Base-by-base conservation (phyloP, 208 protist genomes). In the Leishmania gerbilli region DNA sequence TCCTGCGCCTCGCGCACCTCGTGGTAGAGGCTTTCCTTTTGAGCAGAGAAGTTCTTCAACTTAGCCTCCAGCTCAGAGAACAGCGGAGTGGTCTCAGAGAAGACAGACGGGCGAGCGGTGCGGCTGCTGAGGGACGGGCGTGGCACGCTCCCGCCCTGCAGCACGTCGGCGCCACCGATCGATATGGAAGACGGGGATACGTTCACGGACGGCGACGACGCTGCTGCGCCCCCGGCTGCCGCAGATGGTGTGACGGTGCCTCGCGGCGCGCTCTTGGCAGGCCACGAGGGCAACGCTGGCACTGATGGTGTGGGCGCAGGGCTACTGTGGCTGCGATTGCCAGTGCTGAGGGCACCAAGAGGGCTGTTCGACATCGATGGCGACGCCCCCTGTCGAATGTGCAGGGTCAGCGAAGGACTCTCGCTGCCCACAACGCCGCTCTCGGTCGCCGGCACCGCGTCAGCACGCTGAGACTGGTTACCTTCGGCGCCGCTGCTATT, bases 11-110 rank as follows among this genome's bases (percentile, higher is more conserved):
- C 93, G 40, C 87, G 88, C 81, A 94, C 89, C 21, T 81, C 83
- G 58, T 91, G 89, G 79, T 96, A 95, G 17, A 95, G 83, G 15
- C 75, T 76, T 76, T 96, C 90, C 80, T 96, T 96, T 62, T 88
- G 86, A 19, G 87, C 85, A 7, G 88, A 89, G 69, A 91, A 89
- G 34, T 72, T 77, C 56, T 93, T 92, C 49, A 95, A 76, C 79
- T 89, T 88, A 7, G 79, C 84, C 78, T 93, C 87, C 27, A 96
- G 76, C 47, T 90, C 88, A 3, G 87, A 84, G 79, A 91, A 95
- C 19, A 84, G 74, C 21, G 86, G 64, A 19, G 74, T 79, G 78
- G 71, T 81, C 24, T 87, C 84, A 24, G 79, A 71, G 11, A 87
- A 87, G 71, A 87, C 84, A 31, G 84, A 87, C 34, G 84, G 79